These are phyloP conservation scores for cucumber (Cucumis sativus) DNA, from an alignment of 306 rosid genomes.

Conservation along the genomic window Cucumber_9930_V3 NC_026655.2:20918001-20918500, in stretches of 20 bases:
- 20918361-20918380: background rate
- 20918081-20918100: too few relatives aligned
- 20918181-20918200: too few relatives aligned
- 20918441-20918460: background rate
- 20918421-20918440: constrained; percentile 1
- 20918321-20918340: background rate
- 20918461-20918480: background rate
- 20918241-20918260: background rate
- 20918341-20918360: background rate
- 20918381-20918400: background rate
- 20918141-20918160: too few relatives aligned
- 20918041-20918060: too few relatives aligned
- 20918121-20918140: too few relatives aligned
- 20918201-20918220: background rate
- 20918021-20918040: too few relatives aligned
- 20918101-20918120: too few relatives aligned
- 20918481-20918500: background rate
- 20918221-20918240: background rate
- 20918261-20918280: constrained; percentile 9
- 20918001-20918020: too few relatives aligned
- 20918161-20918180: too few relatives aligned
- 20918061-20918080: too few relatives aligned
- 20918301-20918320: background rate
- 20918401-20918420: background rate
- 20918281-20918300: background rate